These are phyloP conservation scores for Paragyromitra xinjiangensis DNA, from an alignment of 495 filamentous ascomycete genomes.

Conservation along the genomic window DNA sequence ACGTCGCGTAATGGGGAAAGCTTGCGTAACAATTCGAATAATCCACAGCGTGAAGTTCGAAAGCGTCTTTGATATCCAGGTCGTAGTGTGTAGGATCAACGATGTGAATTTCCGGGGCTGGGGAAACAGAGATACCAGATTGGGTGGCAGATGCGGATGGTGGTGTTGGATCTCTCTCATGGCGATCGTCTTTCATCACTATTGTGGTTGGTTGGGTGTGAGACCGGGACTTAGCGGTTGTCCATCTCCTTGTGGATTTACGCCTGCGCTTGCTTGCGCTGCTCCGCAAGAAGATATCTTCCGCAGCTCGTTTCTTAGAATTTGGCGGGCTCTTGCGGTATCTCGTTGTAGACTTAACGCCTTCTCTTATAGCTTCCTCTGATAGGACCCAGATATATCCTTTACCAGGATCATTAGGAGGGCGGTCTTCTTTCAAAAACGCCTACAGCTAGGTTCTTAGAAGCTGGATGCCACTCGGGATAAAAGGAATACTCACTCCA, in stretches of 20 bases:
- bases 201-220: constrained; percentile 1
- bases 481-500: constrained; percentile 67
- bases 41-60: constrained; percentile 5
- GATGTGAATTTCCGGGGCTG: background rate
- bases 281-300: constrained; percentile 37
- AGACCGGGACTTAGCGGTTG: constrained; percentile 25
- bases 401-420: constrained; percentile 40
- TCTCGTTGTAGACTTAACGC: constrained; percentile 77
- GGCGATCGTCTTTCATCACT: background rate
- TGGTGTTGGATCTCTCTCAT: constrained; percentile 4
- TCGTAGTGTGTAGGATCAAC: background rate
- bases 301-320: constrained; percentile 35
- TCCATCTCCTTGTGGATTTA: constrained; percentile 48
- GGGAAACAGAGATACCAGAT: background rate
- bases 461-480: background rate
- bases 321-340: constrained; percentile 63
- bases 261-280: constrained; percentile 39
- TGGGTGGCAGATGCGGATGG: constrained; percentile 4
- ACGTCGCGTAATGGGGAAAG: constrained; percentile 38
- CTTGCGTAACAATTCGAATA: constrained; percentile 47
- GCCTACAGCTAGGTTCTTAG: constrained; percentile 48
- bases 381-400: constrained; percentile 70
- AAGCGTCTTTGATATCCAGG: background rate
- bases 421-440: constrained; percentile 53
- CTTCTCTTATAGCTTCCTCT: constrained; percentile 67